Evolutionary conservation across 371 early-diverging fungal species (phyloP).

Genomic region (Mortierella sp.): DNA sequence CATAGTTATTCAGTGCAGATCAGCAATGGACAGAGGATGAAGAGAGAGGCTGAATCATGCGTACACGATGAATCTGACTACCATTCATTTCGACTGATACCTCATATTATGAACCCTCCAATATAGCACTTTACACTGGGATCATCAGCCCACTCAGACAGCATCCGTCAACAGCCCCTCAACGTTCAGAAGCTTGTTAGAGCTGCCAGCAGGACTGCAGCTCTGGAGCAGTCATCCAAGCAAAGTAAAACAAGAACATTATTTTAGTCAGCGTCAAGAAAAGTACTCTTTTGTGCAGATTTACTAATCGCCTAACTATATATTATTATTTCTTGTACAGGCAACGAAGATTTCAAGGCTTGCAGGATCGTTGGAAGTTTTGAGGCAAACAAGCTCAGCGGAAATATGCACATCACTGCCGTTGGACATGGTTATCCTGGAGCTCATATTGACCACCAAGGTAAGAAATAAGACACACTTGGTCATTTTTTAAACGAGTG

Average conservation of each 20-base stretch:
- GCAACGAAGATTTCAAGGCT: constrained; percentile 54
- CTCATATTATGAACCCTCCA: not conserved
- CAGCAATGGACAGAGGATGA: not conserved
- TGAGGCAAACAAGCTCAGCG: constrained; percentile 78
- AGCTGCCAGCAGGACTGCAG: constrained; percentile 36
- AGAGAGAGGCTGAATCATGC: not conserved
- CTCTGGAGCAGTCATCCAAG: constrained; percentile 18
- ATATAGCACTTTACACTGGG: constrained; percentile 35
- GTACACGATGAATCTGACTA: not conserved
- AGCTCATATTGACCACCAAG: constrained; percentile 74
- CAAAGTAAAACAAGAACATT: constrained; percentile 9
- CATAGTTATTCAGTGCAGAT: not conserved
- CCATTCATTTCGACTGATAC: not conserved
- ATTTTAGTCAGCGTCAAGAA: too few species aligned
- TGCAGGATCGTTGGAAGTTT: constrained; percentile 86
- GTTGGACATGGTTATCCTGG: constrained; percentile 90
- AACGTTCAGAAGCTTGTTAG: constrained; percentile 37
- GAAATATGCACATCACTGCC: constrained; percentile 93
- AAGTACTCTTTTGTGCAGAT: too few species aligned
- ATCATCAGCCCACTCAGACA: constrained; percentile 10
- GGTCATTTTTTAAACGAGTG: too few species aligned
- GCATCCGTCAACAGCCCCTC: constrained; percentile 25
- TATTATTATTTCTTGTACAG: not conserved
- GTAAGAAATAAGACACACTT: constrained; percentile 59
- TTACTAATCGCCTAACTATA: not conserved